Evolutionary conservation across 768 basidiomycete species (phyloP), one percentile per base, ranked within the genome.

Genomic region (Auriscalpium microsporum): DNA sequence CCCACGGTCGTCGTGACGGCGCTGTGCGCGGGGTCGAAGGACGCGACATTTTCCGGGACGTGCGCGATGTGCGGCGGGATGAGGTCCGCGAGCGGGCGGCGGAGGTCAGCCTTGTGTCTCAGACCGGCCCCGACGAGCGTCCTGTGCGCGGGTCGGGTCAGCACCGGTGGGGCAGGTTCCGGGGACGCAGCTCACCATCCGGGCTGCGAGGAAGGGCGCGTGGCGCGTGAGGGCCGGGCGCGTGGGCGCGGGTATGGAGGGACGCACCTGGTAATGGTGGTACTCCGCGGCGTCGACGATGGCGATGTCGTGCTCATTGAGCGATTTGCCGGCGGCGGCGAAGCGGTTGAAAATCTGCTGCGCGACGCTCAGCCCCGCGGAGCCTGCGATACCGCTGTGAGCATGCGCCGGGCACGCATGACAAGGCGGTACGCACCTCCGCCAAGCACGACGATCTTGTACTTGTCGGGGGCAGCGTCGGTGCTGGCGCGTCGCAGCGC

Each of bases 111-210:
- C 70, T 95, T 94, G 44, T 76, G 64, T 50, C 78, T 75, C 52
- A 99, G 77, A 33, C 94, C 95, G n/a, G 91, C 75, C 13, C 92
- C 94, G 40, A 93, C 94, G 44, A 96, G 80, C 1, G 94, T 95
- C 93, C 90, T 91, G 46, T 28, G 28, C 52, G 58, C 56, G 36
- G 19, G 14, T 28, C 11, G 8, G 36, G 28, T 42, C 21, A 44
- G n/a, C 5, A 38, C 10, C 46, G 50, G 19, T 53, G 38, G 19
- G 33, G 28, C 34, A 56, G 46, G 44, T 28, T 49, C 48, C 47
- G 53, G 35, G 36, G 50, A 47, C 57, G 45, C 14, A 10, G 62
- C 74, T 64, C 69, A 90, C 90, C 94, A 97, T 71, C 94, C 95
- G 19, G 95, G 95, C 82, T 94, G 70, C 58, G 61, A 54, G 56